phyloP scores from a whole-genome alignment of 108 stramenopile species.

The Conticribra weissflogii region DNA sequence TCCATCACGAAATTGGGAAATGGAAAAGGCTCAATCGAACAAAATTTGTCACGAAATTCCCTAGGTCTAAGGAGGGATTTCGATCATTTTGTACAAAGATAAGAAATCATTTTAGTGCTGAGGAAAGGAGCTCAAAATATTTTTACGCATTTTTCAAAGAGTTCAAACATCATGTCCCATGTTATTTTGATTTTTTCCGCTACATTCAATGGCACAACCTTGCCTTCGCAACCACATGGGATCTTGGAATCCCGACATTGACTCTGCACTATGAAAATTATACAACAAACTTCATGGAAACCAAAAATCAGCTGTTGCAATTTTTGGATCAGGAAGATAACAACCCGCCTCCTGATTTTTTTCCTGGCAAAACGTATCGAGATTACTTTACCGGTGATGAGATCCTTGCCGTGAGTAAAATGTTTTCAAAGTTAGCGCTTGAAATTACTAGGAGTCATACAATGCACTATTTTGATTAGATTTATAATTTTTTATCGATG shows the following conservation, averaged over 20 bases:
- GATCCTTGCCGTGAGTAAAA: conserved; percentile 13
- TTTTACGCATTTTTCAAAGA: conserved; percentile 34
- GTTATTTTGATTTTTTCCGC: conserved; percentile 75
- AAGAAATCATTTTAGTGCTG: conserved; percentile 9
- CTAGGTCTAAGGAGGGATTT: conserved; percentile 52
- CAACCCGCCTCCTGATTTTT: conserved; percentile 34
- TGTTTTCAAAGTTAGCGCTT: conserved; percentile 40
- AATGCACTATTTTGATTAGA: conserved; percentile 43
- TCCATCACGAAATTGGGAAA: conserved; percentile 48
- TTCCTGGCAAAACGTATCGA: conserved; percentile 52
- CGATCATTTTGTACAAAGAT: conserved; percentile 46
- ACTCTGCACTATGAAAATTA: conserved; percentile 85
- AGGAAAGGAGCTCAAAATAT: conserved; percentile 34
- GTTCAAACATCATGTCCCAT: conserved; percentile 56
- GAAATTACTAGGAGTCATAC: conserved; percentile 39
- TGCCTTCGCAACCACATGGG: conserved; percentile 53
- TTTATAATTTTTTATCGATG: not conserved
- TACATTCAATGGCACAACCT: conserved; percentile 88
- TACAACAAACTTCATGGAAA: conserved; percentile 50
- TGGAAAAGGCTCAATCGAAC: conserved; percentile 27
- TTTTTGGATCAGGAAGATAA: conserved; percentile 58
- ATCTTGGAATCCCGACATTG: conserved; percentile 57
- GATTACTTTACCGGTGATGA: conserved; percentile 52
- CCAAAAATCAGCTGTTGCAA: conserved; percentile 51
- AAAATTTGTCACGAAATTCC: conserved; percentile 37